Conservation (phyloP, 768 basidiomycete species). For the Auricularia cornea region DNA sequence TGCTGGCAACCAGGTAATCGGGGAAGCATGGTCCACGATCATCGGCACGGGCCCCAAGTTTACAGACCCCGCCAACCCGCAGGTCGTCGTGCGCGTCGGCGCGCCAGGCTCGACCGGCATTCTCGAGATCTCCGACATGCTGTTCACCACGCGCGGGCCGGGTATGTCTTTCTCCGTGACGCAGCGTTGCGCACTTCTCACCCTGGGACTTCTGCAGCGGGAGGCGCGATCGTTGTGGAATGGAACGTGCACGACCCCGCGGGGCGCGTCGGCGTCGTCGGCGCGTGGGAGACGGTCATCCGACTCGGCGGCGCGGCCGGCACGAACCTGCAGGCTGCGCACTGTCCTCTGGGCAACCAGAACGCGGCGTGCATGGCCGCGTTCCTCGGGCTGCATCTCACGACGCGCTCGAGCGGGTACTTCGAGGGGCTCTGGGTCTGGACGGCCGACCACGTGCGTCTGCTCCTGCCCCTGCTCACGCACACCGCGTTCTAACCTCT, state of each 20-base stretch:
- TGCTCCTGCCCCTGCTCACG: neutral
- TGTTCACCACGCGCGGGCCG: slow-evolving; percentile 53
- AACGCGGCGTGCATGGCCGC: no score
- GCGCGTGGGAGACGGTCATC: slow-evolving; percentile 52
- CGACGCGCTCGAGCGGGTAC: no score
- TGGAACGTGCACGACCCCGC: slow-evolving; percentile 45
- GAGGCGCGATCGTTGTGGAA: slow-evolving; percentile 58
- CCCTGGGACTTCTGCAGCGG: slow-evolving; percentile 12
- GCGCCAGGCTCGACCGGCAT: slow-evolving; percentile 38
- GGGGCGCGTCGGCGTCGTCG: no score
- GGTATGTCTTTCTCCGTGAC: neutral
- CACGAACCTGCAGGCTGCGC: neutral
- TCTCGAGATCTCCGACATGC: slow-evolving; percentile 48
- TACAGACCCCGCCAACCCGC: slow-evolving; percentile 35
- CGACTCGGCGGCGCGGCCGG: no score
- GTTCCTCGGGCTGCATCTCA: slow-evolving; percentile 58
- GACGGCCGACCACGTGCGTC: slow-evolving; percentile 19
- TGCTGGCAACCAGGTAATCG: slow-evolving; percentile 48
- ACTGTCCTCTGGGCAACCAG: slow-evolving; percentile 12
- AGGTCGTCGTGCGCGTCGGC: slow-evolving; percentile 43
- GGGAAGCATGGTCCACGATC: slow-evolving; percentile 55
- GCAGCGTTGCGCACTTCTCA: neutral
- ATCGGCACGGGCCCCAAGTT: slow-evolving; percentile 45
- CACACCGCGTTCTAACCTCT: no score
- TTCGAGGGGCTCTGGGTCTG: slow-evolving; percentile 60